These are phyloP conservation scores for Phanerochaete carnosa DNA, from an alignment of 768 basidiomycete genomes.

Conservation along the genomic window DNA sequence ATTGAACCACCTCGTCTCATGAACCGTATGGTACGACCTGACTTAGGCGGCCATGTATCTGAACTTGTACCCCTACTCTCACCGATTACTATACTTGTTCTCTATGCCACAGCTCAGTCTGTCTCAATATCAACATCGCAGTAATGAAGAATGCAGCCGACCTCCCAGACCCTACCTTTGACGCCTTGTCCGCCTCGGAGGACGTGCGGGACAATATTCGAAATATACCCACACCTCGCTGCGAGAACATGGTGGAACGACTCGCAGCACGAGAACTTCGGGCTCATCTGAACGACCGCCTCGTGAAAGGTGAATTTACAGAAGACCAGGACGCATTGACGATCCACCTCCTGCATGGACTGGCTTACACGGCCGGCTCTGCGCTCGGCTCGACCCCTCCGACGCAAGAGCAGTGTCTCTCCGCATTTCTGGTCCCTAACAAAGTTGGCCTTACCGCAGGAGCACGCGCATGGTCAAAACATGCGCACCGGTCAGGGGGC, in stretches of 20 bases:
- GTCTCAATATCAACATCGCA: too few species aligned
- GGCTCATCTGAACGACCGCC: neutral
- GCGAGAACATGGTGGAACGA: neutral
- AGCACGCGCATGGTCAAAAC: constrained; percentile 66
- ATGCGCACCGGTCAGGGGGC: constrained; percentile 42
- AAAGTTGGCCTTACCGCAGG: constrained; percentile 53
- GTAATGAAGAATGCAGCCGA: too few species aligned
- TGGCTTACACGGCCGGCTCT: constrained; percentile 60
- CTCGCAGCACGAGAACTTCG: neutral
- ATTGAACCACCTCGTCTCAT: too few species aligned
- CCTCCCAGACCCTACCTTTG: too few species aligned
- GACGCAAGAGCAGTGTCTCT: constrained; percentile 43
- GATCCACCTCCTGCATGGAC: constrained; percentile 44
- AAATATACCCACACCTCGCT: neutral
- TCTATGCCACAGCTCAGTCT: neutral
- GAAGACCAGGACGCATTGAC: constrained; percentile 29
- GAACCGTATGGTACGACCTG: too few species aligned
- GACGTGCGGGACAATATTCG: too few species aligned
- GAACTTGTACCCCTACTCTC: neutral
- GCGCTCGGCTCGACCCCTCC: constrained; percentile 53
- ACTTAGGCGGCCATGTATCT: neutral
- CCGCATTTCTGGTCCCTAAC: constrained; percentile 49
- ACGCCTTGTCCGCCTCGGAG: too few species aligned
- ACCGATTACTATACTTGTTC: neutral
- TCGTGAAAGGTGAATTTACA: neutral